phyloP scores from a whole-genome alignment of 2,329 filamentous ascomycete genomes.

The Verticillium dahliae region DNA sequence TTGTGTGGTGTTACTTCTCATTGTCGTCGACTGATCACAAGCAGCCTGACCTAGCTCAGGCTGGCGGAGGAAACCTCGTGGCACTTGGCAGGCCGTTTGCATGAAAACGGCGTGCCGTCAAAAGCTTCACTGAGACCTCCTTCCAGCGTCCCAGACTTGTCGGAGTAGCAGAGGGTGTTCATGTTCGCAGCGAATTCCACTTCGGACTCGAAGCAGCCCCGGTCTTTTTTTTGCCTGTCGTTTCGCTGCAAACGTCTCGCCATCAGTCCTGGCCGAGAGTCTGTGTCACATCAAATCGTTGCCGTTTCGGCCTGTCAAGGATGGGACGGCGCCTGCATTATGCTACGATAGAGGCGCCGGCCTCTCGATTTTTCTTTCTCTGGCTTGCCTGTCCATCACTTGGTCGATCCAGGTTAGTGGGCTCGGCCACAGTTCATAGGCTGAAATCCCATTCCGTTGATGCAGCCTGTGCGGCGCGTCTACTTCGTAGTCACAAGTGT shows the following conservation, averaged over 20 bases:
- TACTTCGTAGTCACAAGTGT: not conserved
- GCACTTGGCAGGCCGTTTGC: constrained; percentile 16
- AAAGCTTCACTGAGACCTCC: not conserved
- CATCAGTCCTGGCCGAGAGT: not conserved
- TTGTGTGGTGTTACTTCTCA: not conserved
- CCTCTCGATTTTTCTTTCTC: not conserved
- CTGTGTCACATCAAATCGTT: not conserved
- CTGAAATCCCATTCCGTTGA: too few relatives aligned
- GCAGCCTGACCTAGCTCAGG: not conserved
- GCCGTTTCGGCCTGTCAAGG: not conserved
- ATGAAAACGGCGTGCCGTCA: constrained; percentile 24
- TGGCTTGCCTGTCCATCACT: too few relatives aligned
- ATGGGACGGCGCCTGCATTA: not conserved
- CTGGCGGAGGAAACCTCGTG: not conserved
- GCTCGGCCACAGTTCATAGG: too few relatives aligned
- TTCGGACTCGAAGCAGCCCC: not conserved
- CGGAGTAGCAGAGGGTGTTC: not conserved
- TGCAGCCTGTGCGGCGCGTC: not conserved
- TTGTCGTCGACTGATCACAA: not conserved
- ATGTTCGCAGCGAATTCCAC: not conserved
- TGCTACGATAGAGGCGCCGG: not conserved
- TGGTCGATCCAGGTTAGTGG: too few relatives aligned
- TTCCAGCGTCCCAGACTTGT: not conserved
- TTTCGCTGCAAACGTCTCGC: not conserved
- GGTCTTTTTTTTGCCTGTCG: not conserved